Conservation (phyloP, 2,329 filamentous ascomycete species). For the Cercospora beticola region DNA sequence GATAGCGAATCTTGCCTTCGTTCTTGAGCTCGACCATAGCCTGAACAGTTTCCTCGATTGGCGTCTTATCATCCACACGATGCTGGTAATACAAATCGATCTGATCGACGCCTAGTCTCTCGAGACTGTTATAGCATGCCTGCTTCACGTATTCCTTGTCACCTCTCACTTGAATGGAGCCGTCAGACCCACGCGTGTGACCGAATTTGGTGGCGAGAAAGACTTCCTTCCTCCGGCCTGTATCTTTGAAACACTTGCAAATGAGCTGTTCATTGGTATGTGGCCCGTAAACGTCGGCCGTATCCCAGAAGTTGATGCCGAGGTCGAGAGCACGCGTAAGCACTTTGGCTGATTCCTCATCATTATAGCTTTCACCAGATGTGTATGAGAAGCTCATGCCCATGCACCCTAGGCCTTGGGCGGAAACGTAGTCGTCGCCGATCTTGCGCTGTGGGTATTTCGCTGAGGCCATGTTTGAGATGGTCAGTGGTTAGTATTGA, state of each 20-base stretch:
- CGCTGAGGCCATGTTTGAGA: conserved; percentile 22
- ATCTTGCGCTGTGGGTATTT: conserved; percentile 44
- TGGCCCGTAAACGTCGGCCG: conserved; percentile 35
- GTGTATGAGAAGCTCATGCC: conserved; percentile 40
- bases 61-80: conserved; percentile 45
- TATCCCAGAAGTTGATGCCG: conserved; percentile 35
- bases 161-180: conserved; percentile 33
- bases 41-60: conserved; percentile 47
- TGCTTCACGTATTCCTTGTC: conserved; percentile 41
- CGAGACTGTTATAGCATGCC: conserved; percentile 40
- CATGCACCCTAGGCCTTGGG: conserved; percentile 38
- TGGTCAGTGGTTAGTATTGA: not conserved
- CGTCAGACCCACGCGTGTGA: conserved; percentile 25
- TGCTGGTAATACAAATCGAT: conserved; percentile 50
- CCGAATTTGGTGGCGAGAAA: conserved; percentile 46
- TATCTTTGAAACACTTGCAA: conserved; percentile 44
- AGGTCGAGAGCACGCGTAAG: conserved; percentile 33
- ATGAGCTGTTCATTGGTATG: conserved; percentile 37
- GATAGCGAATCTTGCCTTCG: conserved; percentile 55
- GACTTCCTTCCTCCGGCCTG: conserved; percentile 42
- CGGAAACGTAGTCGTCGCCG: conserved; percentile 39
- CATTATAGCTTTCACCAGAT: conserved; percentile 34
- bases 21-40: conserved; percentile 49
- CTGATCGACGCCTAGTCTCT: conserved; percentile 39
- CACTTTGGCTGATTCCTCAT: conserved; percentile 30